Conservation (phyloP, 495 filamentous ascomycete genomes). For the Zalerion maritima region DNA sequence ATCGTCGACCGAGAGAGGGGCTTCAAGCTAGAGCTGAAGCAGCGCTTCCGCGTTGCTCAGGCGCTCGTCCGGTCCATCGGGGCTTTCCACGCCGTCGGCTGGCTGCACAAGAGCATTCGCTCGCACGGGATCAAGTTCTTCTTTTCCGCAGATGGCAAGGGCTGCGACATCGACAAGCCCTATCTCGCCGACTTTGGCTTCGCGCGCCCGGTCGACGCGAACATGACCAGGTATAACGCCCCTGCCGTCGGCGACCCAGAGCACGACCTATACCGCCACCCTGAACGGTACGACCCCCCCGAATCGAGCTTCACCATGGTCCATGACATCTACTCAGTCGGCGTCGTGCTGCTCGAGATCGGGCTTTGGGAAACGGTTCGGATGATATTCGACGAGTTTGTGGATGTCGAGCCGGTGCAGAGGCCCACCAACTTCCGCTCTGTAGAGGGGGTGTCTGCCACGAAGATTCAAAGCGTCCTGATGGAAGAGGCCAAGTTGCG, state of each 20-base stretch:
- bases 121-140: slow-evolving; percentile 27
- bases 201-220: slow-evolving; percentile 8
- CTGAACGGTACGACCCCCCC: slow-evolving; percentile 6
- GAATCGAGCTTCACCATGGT: slow-evolving; percentile 10
- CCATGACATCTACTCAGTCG: slow-evolving; percentile 27
- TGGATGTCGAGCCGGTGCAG: no score
- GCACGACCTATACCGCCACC: slow-evolving; percentile 10
- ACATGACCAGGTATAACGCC: slow-evolving; percentile 1
- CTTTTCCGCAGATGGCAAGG: slow-evolving; percentile 5
- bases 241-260: slow-evolving; percentile 3
- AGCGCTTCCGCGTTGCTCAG: slow-evolving; percentile 19
- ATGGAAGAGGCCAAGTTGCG: no score
- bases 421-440: no score
- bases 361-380: slow-evolving; percentile 19
- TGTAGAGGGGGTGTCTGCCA: no score
- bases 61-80: slow-evolving; percentile 22
- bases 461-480: no score
- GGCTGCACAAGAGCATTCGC: slow-evolving; percentile 34
- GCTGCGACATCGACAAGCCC: slow-evolving; percentile 7
- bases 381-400: no score
- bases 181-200: slow-evolving; percentile 12
- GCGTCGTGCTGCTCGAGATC: slow-evolving; percentile 25
- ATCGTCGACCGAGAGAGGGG: no score
- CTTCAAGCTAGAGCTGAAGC: no score
- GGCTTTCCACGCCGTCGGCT: slow-evolving; percentile 24